A percentile compares a stretch with the other conserved stretches of the same genome.
Evolutionary conservation across 495 filamentous ascomycete species (phyloP).

Genomic region (Friedmanniomyces simplex): DNA sequence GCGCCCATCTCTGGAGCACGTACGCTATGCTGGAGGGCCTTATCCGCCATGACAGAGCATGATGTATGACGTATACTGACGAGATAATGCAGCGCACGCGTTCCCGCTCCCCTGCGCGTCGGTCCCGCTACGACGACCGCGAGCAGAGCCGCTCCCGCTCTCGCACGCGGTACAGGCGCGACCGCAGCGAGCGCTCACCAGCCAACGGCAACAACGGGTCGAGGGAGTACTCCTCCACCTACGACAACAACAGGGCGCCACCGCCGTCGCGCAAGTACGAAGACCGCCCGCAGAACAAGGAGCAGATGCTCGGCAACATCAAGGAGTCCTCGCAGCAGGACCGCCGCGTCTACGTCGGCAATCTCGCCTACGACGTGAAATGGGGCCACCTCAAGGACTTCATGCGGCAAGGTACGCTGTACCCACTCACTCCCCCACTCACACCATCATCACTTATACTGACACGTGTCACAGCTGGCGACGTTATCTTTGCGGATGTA

Average conservation of each 20-base stretch:
- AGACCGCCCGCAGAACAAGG: constrained; percentile 74
- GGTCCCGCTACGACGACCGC: constrained; percentile 67
- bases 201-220: constrained; percentile 56
- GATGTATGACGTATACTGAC: not conserved
- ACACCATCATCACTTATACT: constrained; percentile 2
- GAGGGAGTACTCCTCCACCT: constrained; percentile 55
- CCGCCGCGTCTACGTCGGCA: constrained; percentile 98
- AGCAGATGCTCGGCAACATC: constrained; percentile 90
- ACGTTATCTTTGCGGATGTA: constrained; percentile 99
- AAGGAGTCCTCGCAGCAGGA: constrained; percentile 94
- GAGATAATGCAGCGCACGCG: constrained; percentile 1
- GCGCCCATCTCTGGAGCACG: too few species aligned
- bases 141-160: constrained; percentile 90
- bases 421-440: constrained; percentile 12
- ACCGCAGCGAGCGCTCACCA: constrained; percentile 46
- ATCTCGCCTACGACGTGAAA: constrained; percentile 97
- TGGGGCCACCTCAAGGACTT: constrained; percentile 99
- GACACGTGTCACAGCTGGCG: constrained; percentile 60
- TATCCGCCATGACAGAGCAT: not conserved
- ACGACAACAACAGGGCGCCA: constrained; percentile 45
- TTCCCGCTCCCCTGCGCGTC: constrained; percentile 70
- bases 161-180: constrained; percentile 67
- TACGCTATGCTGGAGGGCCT: too few species aligned
- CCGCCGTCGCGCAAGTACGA: constrained; percentile 60
- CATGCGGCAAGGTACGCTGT: constrained; percentile 86